These are phyloP conservation scores for Colletotrichum sp. DNA, from an alignment of 2,329 filamentous ascomycete species.

Conservation along the genomic window DNA sequence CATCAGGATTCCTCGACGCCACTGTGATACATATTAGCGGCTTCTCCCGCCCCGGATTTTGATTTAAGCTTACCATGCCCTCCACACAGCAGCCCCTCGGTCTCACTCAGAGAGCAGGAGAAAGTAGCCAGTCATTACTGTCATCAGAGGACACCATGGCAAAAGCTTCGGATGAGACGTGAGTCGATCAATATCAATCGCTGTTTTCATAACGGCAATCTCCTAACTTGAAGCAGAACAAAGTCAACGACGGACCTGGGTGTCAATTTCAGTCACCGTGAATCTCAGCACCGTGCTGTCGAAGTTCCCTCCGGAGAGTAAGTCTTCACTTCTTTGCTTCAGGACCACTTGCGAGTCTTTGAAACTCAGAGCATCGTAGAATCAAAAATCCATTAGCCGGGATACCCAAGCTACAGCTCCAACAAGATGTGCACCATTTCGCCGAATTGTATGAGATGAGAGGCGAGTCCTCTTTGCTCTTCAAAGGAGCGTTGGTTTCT, in stretches of 20 bases:
- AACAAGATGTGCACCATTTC: conserved; percentile 60
- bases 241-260: background rate
- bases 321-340: background rate
- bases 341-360: background rate
- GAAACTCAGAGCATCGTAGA: background rate
- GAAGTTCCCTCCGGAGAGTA: background rate
- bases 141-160: background rate
- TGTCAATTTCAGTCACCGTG: background rate
- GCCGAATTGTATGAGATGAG: conserved; percentile 49
- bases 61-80: background rate
- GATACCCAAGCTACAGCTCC: conserved; percentile 55
- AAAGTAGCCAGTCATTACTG: background rate
- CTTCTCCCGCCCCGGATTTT: background rate
- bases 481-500: conserved; percentile 57
- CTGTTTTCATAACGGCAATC: background rate
- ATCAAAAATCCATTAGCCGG: conserved; percentile 34
- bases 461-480: conserved; percentile 41
- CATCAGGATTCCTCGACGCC: background rate
- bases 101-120: background rate
- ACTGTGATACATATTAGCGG: background rate
- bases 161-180: background rate
- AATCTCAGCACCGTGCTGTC: background rate
- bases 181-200: background rate
- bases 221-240: background rate
- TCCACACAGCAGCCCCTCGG: background rate